A percentile compares a stretch with the other conserved stretches of the same genome.
phyloP scores from a whole-genome alignment of 164 flowering plant species.

The Brasenia schreberi region DNA sequence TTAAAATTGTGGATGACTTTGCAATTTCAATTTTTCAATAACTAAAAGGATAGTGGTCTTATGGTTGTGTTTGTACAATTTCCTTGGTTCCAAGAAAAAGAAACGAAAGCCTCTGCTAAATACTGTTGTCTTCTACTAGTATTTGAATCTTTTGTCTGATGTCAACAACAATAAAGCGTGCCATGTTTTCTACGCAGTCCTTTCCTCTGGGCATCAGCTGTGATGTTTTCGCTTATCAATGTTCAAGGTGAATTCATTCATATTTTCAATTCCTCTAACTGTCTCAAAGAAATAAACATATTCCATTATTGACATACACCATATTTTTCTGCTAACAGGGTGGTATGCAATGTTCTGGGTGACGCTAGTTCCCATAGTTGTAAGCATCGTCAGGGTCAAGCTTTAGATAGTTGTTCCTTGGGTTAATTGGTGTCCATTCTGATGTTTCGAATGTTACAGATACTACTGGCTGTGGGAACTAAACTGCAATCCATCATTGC shows the following conservation, averaged over 20 bases:
- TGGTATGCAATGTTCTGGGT: conserved; percentile 59
- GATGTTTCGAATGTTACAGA: conserved; percentile 22
- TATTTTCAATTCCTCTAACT: not conserved
- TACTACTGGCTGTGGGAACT: conserved; percentile 77
- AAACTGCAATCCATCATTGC: conserved; percentile 87
- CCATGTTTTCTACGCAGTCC: conserved; percentile 35
- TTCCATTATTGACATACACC: not conserved
- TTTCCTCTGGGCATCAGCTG: conserved; percentile 50
- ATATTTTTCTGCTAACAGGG: conserved; percentile 31
- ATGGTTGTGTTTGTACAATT: not conserved
- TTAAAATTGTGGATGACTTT: too few species aligned
- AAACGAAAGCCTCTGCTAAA: not conserved
- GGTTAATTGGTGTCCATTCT: not conserved
- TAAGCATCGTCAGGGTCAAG: conserved; percentile 19
- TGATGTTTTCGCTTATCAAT: conserved; percentile 41
- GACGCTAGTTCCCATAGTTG: conserved; percentile 59
- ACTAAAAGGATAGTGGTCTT: not conserved
- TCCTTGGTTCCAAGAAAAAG: not conserved
- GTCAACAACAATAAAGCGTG: not conserved
- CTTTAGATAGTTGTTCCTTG: not conserved
- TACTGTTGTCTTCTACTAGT: conserved; percentile 1
- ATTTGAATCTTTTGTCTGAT: conserved; percentile 4
- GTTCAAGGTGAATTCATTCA: conserved; percentile 30
- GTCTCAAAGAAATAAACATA: not conserved
- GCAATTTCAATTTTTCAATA: not conserved